A percentile compares a stretch with the other conserved stretches of the same genome.
phyloP scores from a whole-genome alignment of 768 basidiomycete species.

The Pleurotus cornucopiae region DNA sequence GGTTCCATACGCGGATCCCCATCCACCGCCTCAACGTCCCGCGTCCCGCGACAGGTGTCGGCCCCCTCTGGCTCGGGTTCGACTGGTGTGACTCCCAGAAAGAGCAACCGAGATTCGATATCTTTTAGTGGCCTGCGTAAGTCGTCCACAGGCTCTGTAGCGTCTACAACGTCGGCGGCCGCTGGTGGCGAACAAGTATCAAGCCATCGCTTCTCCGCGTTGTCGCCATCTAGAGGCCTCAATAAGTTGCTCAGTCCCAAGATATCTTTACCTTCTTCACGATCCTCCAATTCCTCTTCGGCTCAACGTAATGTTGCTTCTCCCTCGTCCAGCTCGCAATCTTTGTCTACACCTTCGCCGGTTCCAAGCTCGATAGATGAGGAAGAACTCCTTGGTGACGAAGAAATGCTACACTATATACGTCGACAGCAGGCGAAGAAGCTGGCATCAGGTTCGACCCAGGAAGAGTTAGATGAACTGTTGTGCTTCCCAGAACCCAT shows the following conservation, averaged over 20 bases:
- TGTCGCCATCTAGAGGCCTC: conserved; percentile 81
- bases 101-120: conserved; percentile 73
- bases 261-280: conserved; percentile 55
- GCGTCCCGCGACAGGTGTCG: conserved; percentile 63
- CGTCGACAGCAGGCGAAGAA: conserved; percentile 87
- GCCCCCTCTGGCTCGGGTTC: conserved; percentile 38
- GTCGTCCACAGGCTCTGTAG: conserved; percentile 77
- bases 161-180: conserved; percentile 56
- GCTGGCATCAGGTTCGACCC: conserved; percentile 74
- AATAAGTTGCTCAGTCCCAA: conserved; percentile 75
- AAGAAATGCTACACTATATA: conserved; percentile 96
- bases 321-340: conserved; percentile 70
- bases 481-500: conserved; percentile 91
- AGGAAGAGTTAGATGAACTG: conserved; percentile 83
- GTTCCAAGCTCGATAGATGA: conserved; percentile 75
- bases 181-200: conserved; percentile 36
- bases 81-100: conserved; percentile 50
- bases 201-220: conserved; percentile 71
- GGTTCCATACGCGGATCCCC: conserved; percentile 66
- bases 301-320: conserved; percentile 52
- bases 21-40: conserved; percentile 46
- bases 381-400: conserved; percentile 85
- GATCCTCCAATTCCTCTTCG: conserved; percentile 47
- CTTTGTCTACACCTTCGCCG: conserved; percentile 82
- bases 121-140: conserved; percentile 78